These are phyloP conservation scores for Antrodiella citrinella DNA, from an alignment of 768 basidiomycete species.

Conservation along the genomic window DNA sequence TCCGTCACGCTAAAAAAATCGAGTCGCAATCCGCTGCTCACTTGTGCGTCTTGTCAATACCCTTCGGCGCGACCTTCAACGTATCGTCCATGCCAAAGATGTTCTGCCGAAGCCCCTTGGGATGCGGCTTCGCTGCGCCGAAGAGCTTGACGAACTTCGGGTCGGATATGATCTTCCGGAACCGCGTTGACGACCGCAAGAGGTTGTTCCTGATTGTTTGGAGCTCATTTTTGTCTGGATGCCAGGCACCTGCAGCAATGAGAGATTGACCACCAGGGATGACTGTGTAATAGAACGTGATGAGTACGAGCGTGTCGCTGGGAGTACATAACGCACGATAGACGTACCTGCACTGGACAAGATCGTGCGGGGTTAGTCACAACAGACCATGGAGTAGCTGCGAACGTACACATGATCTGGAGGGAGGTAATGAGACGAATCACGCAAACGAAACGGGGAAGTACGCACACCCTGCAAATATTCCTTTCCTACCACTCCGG, in stretches of 20 bases:
- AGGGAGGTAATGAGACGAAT: not conserved
- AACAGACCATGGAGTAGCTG: not conserved
- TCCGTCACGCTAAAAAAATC: not conserved
- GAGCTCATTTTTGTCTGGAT: slow-evolving; percentile 72
- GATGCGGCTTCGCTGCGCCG: slow-evolving; percentile 56
- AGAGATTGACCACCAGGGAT: slow-evolving; percentile 59
- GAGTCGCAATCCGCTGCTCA: slow-evolving; percentile 23
- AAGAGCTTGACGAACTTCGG: slow-evolving; percentile 72
- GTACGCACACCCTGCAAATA: slow-evolving; percentile 76
- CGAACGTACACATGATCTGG: slow-evolving; percentile 53
- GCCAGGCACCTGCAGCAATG: slow-evolving; percentile 77
- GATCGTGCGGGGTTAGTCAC: too few species aligned
- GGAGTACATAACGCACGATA: not conserved
- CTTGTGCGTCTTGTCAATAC: slow-evolving; percentile 76
- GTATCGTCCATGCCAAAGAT: slow-evolving; percentile 87
- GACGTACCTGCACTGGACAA: too few species aligned
- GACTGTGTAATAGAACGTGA: slow-evolving; percentile 34
- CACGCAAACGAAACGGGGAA: not conserved
- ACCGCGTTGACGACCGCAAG: slow-evolving; percentile 45
- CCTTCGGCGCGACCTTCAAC: slow-evolving; percentile 88
- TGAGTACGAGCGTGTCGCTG: not conserved
- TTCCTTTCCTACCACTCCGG: slow-evolving; percentile 82
- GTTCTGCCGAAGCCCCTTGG: slow-evolving; percentile 56
- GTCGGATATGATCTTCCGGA: slow-evolving; percentile 59
- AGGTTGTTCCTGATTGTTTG: slow-evolving; percentile 70